Conservation (phyloP, 352 stramenopile species). For the Pythium brachiatum region DNA sequence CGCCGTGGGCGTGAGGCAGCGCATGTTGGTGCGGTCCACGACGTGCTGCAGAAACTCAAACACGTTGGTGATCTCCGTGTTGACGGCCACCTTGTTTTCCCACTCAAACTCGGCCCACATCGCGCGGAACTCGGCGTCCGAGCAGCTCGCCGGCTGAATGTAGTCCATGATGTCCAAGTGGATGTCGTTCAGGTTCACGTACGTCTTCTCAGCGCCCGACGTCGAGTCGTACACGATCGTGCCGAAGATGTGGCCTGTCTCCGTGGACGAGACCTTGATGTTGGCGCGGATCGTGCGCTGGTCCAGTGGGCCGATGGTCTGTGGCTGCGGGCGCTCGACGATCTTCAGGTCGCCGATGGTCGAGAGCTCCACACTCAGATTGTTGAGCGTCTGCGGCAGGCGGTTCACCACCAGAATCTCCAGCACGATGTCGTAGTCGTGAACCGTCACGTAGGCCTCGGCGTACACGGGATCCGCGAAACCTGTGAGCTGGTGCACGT, state of each 20-base stretch:
- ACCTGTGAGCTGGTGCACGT: slow-evolving; percentile 99
- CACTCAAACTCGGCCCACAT: slow-evolving; percentile 99
- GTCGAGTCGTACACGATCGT: slow-evolving; percentile 99
- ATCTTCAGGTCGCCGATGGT: slow-evolving; percentile 99
- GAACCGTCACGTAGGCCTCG: slow-evolving; percentile 99
- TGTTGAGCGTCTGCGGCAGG: slow-evolving; percentile 97
- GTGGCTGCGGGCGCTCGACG: slow-evolving; percentile 96
- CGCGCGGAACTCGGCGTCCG: slow-evolving; percentile 96
- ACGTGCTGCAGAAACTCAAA: slow-evolving; percentile 98
- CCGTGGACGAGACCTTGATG: slow-evolving; percentile 99
- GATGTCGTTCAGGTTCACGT: slow-evolving; percentile 99
- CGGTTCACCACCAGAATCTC: slow-evolving; percentile 99
- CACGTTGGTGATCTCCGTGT: slow-evolving; percentile 97
- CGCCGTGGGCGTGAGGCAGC: slow-evolving; percentile 95
- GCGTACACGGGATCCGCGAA: slow-evolving; percentile 99
- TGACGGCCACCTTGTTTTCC: slow-evolving; percentile 99
- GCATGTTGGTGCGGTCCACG: slow-evolving; percentile 99
- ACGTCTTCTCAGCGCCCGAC: slow-evolving; percentile 95
- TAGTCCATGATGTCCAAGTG: slow-evolving; percentile 99
- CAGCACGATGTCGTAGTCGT: slow-evolving; percentile 99
- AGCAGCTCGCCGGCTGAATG: slow-evolving; percentile 94
- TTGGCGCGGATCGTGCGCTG: slow-evolving; percentile 96
- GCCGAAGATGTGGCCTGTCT: slow-evolving; percentile 99
- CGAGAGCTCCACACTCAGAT: slow-evolving; percentile 98
- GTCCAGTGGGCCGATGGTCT: slow-evolving; percentile 98